Evolutionary conservation across 148 eudicot genomes (phyloP).

Genomic region (Tetragonia tetragonoides): DNA sequence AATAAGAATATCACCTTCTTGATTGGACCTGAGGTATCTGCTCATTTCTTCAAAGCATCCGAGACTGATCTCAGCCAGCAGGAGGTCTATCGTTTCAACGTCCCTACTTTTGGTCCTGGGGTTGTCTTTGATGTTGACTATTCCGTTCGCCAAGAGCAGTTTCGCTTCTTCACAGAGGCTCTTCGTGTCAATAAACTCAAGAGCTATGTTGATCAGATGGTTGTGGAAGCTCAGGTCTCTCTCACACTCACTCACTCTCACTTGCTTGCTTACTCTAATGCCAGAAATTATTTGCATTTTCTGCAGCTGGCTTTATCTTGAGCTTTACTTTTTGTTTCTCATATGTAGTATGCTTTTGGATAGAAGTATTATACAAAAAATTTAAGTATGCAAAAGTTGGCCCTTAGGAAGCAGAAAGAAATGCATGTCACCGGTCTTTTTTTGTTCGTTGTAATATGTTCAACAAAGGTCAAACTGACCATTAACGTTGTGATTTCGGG

Average conservation of each 20-base stretch:
- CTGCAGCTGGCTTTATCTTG: not conserved
- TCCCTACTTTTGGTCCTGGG: conserved; percentile 96
- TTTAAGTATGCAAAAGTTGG: too few relatives aligned
- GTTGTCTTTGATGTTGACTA: conserved; percentile 96
- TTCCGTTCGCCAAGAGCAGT: conserved; percentile 83
- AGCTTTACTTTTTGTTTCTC: not conserved
- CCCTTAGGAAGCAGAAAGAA: too few relatives aligned
- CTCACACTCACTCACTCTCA: not conserved
- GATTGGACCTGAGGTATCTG: conserved; percentile 93
- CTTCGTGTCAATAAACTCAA: conserved; percentile 76
- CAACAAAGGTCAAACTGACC: too few relatives aligned
- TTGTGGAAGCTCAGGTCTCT: conserved; percentile 77
- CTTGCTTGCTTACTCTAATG: not conserved
- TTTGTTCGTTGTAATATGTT: too few relatives aligned
- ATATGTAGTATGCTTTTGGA: too few relatives aligned
- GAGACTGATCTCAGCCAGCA: conserved; percentile 97
- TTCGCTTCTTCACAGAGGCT: conserved; percentile 92
- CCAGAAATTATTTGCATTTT: not conserved
- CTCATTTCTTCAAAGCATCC: conserved; percentile 91
- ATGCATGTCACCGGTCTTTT: too few relatives aligned
- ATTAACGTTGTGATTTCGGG: too few relatives aligned
- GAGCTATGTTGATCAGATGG: conserved; percentile 91
- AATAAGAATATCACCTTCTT: conserved; percentile 82
- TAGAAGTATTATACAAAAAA: too few relatives aligned
- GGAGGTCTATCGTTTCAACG: conserved; percentile 91